Conservation (phyloP, 2,329 filamentous ascomycete genomes). For the Delphinella strobiligena region DNA sequence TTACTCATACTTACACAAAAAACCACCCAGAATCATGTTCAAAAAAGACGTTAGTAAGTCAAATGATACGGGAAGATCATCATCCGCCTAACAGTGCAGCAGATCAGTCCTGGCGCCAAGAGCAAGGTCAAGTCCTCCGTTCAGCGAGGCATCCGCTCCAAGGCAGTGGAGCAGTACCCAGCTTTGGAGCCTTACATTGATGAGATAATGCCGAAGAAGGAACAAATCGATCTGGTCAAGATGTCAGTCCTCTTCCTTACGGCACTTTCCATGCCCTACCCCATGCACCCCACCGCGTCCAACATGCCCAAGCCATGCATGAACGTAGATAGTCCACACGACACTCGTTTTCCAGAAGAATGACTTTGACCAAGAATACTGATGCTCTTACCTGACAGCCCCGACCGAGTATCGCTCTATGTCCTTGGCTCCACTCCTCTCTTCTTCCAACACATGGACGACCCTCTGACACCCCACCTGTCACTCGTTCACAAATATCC, state of each 20-base stretch:
- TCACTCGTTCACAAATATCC: slow-evolving; percentile 84
- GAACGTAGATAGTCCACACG: not conserved
- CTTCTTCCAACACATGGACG: slow-evolving; percentile 79
- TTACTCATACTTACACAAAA: not conserved
- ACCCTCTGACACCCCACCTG: slow-evolving; percentile 75
- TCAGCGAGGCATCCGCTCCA: slow-evolving; percentile 73
- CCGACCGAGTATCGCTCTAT: slow-evolving; percentile 83
- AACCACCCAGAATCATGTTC: slow-evolving; percentile 52
- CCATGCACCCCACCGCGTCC: not conserved
- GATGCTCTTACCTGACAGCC: slow-evolving; percentile 31
- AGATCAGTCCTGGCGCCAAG: slow-evolving; percentile 62
- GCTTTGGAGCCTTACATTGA: slow-evolving; percentile 80
- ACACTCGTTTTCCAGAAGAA: not conserved
- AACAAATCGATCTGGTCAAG: slow-evolving; percentile 80
- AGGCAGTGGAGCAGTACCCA: slow-evolving; percentile 74
- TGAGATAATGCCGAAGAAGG: slow-evolving; percentile 89
- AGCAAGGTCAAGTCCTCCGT: slow-evolving; percentile 97
- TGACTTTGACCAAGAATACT: not conserved
- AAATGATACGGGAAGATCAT: not conserved
- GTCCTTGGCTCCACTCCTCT: slow-evolving; percentile 65
- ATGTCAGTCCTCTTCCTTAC: slow-evolving; percentile 37
- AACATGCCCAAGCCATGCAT: too few relatives aligned
- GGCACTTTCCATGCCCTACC: not conserved
- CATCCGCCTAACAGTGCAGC: not conserved
- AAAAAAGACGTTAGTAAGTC: slow-evolving; percentile 67